A percentile compares a stretch with the other conserved stretches of the same genome.
These are phyloP conservation scores for Dioscorea zingiberensis DNA, from an alignment of 106 monocot genomes.

Conservation along the genomic window DNA sequence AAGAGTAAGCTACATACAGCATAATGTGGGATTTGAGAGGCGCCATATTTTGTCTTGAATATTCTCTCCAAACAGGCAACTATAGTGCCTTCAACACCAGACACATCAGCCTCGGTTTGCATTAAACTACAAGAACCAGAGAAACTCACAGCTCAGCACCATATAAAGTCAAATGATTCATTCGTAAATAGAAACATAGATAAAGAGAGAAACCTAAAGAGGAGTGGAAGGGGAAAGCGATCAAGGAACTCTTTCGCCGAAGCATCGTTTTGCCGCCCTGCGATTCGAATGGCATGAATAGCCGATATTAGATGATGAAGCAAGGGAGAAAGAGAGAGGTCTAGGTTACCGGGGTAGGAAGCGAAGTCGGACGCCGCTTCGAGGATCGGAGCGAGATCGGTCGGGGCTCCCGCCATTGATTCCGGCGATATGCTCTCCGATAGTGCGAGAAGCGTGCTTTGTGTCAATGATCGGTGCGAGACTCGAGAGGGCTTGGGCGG, in stretches of 20 bases:
- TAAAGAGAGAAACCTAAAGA: constrained; percentile 38
- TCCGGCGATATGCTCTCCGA: too few relatives aligned
- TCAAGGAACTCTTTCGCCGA: constrained; percentile 77
- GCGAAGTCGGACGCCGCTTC: constrained; percentile 78
- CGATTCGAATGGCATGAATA: not conserved
- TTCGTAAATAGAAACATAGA: not conserved
- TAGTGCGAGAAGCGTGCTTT: too few relatives aligned
- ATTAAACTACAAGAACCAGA: constrained; percentile 37
- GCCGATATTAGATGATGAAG: not conserved
- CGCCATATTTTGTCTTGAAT: constrained; percentile 72
- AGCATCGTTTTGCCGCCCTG: constrained; percentile 63
- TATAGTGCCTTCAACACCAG: constrained; percentile 39
- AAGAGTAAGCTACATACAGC: constrained; percentile 52
- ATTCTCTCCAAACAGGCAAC: constrained; percentile 79
- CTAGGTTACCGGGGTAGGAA: constrained; percentile 56
- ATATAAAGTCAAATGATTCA: not conserved
- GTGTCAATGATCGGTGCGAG: not conserved
- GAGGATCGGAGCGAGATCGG: constrained; percentile 33
- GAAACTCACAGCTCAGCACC: not conserved
- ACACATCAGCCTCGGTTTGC: constrained; percentile 38
- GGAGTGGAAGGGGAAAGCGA: constrained; percentile 59
- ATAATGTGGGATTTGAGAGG: constrained; percentile 57
- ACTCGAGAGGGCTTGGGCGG: not conserved
- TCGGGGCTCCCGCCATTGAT: not conserved
- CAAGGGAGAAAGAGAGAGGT: not conserved